phyloP scores from a whole-genome alignment of 495 filamentous ascomycete genomes.

The Haplographium delicatum region DNA sequence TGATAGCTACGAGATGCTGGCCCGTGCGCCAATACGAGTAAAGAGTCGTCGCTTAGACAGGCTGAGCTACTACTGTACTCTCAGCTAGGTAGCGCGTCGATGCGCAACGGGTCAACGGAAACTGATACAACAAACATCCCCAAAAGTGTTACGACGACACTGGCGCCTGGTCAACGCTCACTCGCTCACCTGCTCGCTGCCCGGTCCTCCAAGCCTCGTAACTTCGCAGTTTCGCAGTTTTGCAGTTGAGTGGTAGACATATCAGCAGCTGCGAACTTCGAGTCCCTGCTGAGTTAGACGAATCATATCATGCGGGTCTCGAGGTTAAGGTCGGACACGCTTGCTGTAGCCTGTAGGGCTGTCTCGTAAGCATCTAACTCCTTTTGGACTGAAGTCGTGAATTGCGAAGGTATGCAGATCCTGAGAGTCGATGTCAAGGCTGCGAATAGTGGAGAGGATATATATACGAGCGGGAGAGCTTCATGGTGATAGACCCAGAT shows the following conservation, averaged over 20 bases:
- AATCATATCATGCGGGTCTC: background rate
- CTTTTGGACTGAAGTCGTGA: slow-evolving; percentile 5
- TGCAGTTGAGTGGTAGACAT: too few species aligned
- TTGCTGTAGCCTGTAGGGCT: background rate
- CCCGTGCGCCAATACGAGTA: slow-evolving; percentile 9
- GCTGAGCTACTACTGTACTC: background rate
- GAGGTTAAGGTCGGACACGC: background rate
- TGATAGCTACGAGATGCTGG: slow-evolving; percentile 4
- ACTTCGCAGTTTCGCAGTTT: too few species aligned
- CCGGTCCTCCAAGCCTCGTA: too few species aligned
- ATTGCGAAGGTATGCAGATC: too few species aligned
- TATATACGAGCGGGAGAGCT: background rate
- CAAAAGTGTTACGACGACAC: too few species aligned
- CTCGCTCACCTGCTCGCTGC: too few species aligned
- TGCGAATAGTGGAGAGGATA: background rate
- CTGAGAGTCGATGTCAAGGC: slow-evolving; percentile 9
- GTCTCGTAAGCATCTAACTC: slow-evolving; percentile 12
- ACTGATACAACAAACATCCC: too few species aligned
- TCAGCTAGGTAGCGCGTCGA: background rate
- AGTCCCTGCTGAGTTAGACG: too few species aligned
- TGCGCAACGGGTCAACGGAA: too few species aligned
- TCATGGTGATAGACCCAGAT: slow-evolving; percentile 8
- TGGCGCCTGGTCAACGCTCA: too few species aligned
- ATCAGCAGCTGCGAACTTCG: too few species aligned
- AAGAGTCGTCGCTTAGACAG: slow-evolving; percentile 4